Evolutionary conservation across 306 rosid genomes (phyloP).

Genomic region (Dryas drummondii): DNA sequence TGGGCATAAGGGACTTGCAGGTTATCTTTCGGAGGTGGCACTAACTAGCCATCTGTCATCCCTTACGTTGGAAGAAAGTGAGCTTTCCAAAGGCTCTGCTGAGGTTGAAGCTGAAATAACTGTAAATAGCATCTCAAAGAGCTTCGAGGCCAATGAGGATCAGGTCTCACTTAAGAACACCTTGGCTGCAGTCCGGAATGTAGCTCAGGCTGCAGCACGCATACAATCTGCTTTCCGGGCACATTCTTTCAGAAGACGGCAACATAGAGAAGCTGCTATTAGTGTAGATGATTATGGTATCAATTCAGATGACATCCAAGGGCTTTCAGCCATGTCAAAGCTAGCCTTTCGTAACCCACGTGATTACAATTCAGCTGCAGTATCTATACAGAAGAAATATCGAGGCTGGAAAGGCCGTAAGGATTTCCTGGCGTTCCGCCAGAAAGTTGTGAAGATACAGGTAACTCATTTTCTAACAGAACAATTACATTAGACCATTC

Average conservation of each 20-base stretch:
- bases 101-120: slow-evolving; percentile 72
- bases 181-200: slow-evolving; percentile 83
- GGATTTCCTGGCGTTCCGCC: slow-evolving; percentile 70
- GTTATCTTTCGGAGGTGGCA: slow-evolving; percentile 86
- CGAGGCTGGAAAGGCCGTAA: slow-evolving; percentile 90
- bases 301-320: slow-evolving; percentile 45
- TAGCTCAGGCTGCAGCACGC: slow-evolving; percentile 88
- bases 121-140: slow-evolving; percentile 48
- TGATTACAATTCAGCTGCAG: slow-evolving; percentile 70
- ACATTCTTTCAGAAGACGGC: slow-evolving; percentile 66
- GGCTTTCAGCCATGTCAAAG: slow-evolving; percentile 64
- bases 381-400: slow-evolving; percentile 89
- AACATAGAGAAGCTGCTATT: slow-evolving; percentile 40
- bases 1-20: slow-evolving; percentile 93
- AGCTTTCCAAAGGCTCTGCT: slow-evolving; percentile 59
- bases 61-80: slow-evolving; percentile 76
- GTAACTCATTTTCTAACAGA: slow-evolving; percentile 33
- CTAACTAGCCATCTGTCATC: slow-evolving; percentile 85
- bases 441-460: slow-evolving; percentile 91
- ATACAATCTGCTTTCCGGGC: slow-evolving; percentile 94
- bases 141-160: slow-evolving; percentile 47
- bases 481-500: no score
- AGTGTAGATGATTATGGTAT: slow-evolving; percentile 48
- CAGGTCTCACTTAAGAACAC: slow-evolving; percentile 53
- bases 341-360: slow-evolving; percentile 57